Percentiles rank a stretch among this genome's conserved stretches.
These are phyloP conservation scores for Penicillium subrubescens DNA, from an alignment of 495 filamentous ascomycete genomes.

Conservation along the genomic window DNA sequence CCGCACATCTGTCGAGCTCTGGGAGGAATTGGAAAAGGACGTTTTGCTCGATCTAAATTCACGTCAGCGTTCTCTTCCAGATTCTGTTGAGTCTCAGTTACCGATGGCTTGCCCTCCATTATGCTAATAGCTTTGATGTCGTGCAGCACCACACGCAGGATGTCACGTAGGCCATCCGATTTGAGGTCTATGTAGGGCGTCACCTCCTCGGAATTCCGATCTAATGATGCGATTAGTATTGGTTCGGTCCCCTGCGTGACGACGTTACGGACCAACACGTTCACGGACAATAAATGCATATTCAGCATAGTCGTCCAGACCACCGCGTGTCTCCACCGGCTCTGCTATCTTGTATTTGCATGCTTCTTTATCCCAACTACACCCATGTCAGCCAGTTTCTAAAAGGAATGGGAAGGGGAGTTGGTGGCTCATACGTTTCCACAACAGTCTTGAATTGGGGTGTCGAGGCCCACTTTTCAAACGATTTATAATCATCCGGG, in stretches of 20 bases:
- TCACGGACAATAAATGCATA: conserved; percentile 32
- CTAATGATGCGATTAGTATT: conserved; percentile 9
- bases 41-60: conserved; percentile 32
- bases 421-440: conserved; percentile 24
- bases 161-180: conserved; percentile 32
- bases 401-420: conserved; percentile 11
- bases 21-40: conserved; percentile 38
- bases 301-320: conserved; percentile 24
- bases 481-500: conserved; percentile 27
- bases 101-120: conserved; percentile 27
- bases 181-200: conserved; percentile 31
- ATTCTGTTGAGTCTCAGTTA: conserved; percentile 21
- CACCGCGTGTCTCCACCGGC: conserved; percentile 16
- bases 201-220: conserved; percentile 27
- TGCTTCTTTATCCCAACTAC: conserved; percentile 27
- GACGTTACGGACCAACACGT: conserved; percentile 24
- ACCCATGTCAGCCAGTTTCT: conserved; percentile 16
- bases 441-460: conserved; percentile 23
- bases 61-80: conserved; percentile 17
- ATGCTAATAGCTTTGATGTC: conserved; percentile 36
- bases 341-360: conserved; percentile 30
- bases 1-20: conserved; percentile 25
- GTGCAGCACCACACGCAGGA: conserved; percentile 31
- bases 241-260: not conserved
- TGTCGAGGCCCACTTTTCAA: conserved; percentile 27